Evolutionary conservation across 1,139 yeast genomes (phyloP).

Genomic region (Debaryomycetaceae sp.): DNA sequence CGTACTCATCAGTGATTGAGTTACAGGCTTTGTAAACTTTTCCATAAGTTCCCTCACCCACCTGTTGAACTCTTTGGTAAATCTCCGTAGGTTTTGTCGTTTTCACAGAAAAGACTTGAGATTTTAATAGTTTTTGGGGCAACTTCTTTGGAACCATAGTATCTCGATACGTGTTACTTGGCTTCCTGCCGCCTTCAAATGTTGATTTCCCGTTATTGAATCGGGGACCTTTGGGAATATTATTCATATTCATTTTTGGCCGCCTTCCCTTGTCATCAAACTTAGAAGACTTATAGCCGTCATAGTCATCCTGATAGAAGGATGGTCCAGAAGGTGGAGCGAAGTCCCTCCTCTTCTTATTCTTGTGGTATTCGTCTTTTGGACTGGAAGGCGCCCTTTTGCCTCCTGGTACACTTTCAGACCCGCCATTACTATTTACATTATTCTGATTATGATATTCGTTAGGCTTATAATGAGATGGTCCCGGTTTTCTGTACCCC

Average conservation of each 20-base stretch:
- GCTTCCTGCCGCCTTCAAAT: neutral
- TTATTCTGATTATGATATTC: constrained; percentile 3
- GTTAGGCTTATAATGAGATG: constrained; percentile 9
- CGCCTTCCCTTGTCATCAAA: constrained; percentile 3
- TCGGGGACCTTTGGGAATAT: constrained; percentile 17
- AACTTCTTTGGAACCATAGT: neutral
- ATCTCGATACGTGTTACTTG: neutral
- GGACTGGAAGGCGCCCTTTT: constrained; percentile 17
- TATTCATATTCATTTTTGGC: constrained; percentile 6
- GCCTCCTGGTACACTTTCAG: constrained; percentile 5
- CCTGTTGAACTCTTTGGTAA: constrained; percentile 42
- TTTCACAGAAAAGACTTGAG: constrained; percentile 36
- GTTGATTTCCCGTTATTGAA: constrained; percentile 2
- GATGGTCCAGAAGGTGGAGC: constrained; percentile 14
- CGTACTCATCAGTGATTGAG: constrained; percentile 60
- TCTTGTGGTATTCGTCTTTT: constrained; percentile 16
- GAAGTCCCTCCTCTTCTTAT: constrained; percentile 12
- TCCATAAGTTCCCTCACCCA: constrained; percentile 52
- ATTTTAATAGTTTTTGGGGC: constrained; percentile 12
- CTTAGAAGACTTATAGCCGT: constrained; percentile 3
- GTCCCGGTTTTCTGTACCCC: constrained; percentile 9
- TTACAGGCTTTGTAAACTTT: constrained; percentile 59
- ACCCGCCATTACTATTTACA: neutral
- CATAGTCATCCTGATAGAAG: constrained; percentile 8
- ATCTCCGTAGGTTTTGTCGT: constrained; percentile 23